Percentiles rank a stretch among this genome's conserved stretches.
These are phyloP conservation scores for Psilocybe mexicana DNA, from an alignment of 1,284 basidiomycete species.

Conservation along the genomic window DNA sequence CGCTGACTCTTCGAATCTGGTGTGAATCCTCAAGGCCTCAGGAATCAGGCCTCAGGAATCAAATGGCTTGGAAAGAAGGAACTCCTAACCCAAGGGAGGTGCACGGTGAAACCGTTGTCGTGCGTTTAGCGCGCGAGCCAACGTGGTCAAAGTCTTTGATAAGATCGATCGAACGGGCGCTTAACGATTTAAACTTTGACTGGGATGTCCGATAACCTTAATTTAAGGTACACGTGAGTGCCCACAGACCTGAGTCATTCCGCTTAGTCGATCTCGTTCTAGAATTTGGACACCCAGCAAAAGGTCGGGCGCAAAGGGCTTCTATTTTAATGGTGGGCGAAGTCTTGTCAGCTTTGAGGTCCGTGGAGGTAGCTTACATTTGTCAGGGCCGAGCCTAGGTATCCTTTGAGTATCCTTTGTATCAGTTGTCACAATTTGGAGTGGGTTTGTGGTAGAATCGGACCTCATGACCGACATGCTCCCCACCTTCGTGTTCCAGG, in stretches of 20 bases:
- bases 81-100: too few species aligned
- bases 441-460: neutral
- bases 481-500: neutral
- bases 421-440: neutral
- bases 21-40: too few species aligned
- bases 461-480: neutral
- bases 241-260: too few species aligned
- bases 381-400: neutral
- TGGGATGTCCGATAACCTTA: neutral
- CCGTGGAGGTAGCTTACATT: too few species aligned
- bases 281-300: too few species aligned
- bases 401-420: neutral
- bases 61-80: too few species aligned
- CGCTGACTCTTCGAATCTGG: neutral
- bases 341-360: too few species aligned
- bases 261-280: too few species aligned
- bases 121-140: neutral
- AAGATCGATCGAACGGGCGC: constrained; percentile 1
- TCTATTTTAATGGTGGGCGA: too few species aligned
- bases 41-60: too few species aligned
- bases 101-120: neutral
- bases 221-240: neutral
- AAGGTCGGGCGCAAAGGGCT: too few species aligned
- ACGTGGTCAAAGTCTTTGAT: neutral
- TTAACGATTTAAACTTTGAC: neutral